Conservation (phyloP, 805 yeast genomes). For the Saccharomycopsis sp. region DNA sequence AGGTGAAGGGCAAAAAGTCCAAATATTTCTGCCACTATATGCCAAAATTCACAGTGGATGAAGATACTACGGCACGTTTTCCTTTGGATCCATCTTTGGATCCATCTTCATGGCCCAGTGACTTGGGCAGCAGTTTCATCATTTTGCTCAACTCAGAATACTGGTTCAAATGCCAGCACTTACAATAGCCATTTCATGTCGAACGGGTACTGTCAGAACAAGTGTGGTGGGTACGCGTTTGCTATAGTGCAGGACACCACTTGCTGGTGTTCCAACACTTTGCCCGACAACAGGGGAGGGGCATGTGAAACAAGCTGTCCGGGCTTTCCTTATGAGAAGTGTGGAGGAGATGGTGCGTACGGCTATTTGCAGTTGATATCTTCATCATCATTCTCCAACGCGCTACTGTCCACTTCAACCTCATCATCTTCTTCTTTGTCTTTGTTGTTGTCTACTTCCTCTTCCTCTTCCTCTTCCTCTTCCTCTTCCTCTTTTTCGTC, state of each 20-base stretch:
- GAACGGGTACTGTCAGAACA: constrained; percentile 3
- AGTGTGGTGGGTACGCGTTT: constrained; percentile 1
- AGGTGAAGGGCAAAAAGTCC: too few species aligned
- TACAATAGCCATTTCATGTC: constrained; percentile 7
- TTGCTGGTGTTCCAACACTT: constrained; percentile 10
- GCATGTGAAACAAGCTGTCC: constrained; percentile 9
- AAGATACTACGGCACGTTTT: too few species aligned
- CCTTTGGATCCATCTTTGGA: too few species aligned
- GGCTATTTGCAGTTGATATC: too few species aligned
- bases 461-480: neutral
- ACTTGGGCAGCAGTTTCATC: too few species aligned
- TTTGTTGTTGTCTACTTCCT: neutral
- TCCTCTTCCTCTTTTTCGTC: neutral
- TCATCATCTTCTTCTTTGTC: neutral
- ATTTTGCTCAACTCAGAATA: constrained; percentile 1
- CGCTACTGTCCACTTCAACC: neutral
- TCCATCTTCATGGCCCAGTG: too few species aligned
- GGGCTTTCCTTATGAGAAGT: constrained; percentile 12
- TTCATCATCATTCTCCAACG: neutral
- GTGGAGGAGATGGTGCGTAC: constrained; percentile 8
- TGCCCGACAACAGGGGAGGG: neutral
- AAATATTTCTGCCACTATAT: too few species aligned
- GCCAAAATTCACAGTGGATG: too few species aligned
- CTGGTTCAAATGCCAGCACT: neutral
- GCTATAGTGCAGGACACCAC: constrained; percentile 8